Evolutionary conservation across 2,329 filamentous ascomycete genomes (phyloP).

Genomic region (Apiospora arundinis): DNA sequence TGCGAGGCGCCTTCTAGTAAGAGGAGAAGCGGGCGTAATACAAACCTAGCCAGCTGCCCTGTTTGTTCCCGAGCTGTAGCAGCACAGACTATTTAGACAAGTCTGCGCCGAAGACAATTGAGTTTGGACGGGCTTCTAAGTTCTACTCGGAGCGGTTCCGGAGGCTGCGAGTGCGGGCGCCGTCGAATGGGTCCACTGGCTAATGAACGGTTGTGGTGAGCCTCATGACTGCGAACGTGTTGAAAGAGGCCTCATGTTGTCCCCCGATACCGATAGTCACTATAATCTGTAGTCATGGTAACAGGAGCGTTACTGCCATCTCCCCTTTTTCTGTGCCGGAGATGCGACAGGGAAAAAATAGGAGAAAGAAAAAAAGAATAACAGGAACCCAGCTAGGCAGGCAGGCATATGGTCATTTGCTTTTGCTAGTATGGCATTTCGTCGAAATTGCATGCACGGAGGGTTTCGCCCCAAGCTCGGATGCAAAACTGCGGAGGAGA

Average conservation of each 20-base stretch:
- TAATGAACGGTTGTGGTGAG: neutral
- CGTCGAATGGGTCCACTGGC: neutral
- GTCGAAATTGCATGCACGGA: neutral
- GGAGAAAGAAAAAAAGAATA: neutral
- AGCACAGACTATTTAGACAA: constrained; percentile 9
- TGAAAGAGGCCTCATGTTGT: neutral
- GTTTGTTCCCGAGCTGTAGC: neutral
- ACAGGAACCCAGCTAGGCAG: neutral
- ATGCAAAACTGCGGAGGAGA: neutral
- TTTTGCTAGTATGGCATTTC: constrained; percentile 1
- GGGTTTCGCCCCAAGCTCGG: neutral
- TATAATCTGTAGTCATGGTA: neutral
- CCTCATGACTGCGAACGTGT: neutral
- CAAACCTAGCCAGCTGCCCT: neutral
- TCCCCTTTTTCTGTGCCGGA: neutral
- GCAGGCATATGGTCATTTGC: neutral
- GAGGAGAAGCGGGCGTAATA: neutral
- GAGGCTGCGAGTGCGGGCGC: neutral
- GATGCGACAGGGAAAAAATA: neutral
- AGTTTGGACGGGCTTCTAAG: neutral
- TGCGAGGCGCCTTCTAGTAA: neutral
- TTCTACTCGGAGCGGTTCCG: neutral
- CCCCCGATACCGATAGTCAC: neutral
- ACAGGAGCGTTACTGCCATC: neutral
- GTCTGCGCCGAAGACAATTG: neutral